phyloP scores from a whole-genome alignment of 1,284 basidiomycete genomes.

The Apiotrichum gracile region DNA sequence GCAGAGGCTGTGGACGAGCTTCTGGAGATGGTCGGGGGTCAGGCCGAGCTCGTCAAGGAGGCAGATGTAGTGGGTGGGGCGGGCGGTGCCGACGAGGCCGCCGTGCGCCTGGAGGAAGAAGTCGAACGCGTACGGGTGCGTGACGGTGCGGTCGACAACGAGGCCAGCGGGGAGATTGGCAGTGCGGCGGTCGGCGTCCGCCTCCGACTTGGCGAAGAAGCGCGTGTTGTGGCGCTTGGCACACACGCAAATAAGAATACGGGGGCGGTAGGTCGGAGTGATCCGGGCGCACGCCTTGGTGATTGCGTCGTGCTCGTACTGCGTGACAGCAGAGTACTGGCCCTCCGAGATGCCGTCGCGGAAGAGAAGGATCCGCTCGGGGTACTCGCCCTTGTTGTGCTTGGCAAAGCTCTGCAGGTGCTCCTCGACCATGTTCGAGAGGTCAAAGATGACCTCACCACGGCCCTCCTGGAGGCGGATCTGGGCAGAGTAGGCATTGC shows the following conservation, averaged over 20 bases:
- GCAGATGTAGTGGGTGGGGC: slow-evolving; percentile 48
- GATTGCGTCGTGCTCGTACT: slow-evolving; percentile 45
- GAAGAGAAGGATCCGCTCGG: slow-evolving; percentile 48
- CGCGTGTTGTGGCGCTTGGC: slow-evolving; percentile 48
- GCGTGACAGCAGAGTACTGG: slow-evolving; percentile 46
- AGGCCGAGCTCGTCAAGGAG: slow-evolving; percentile 44
- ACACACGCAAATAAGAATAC: slow-evolving; percentile 45
- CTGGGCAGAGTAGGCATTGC: slow-evolving; percentile 45
- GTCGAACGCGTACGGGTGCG: slow-evolving; percentile 48
- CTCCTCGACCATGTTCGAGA: slow-evolving; percentile 27
- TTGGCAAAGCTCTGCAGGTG: slow-evolving; percentile 34
- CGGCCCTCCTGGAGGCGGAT: slow-evolving; percentile 43
- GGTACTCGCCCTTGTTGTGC: slow-evolving; percentile 38
- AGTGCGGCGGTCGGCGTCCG: slow-evolving; percentile 40
- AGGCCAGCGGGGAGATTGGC: slow-evolving; percentile 47
- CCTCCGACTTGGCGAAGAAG: slow-evolving; percentile 42
- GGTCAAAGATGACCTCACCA: slow-evolving; percentile 31
- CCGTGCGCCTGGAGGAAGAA: slow-evolving; percentile 45
- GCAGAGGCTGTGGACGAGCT: slow-evolving; percentile 45
- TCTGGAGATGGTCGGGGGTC: slow-evolving; percentile 40
- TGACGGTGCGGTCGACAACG: slow-evolving; percentile 45
- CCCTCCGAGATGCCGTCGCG: slow-evolving; percentile 52
- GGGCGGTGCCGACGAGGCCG: slow-evolving; percentile 45
- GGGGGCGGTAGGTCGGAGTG: slow-evolving; percentile 33
- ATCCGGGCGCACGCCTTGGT: slow-evolving; percentile 29